Base-by-base conservation (phyloP, 257 asterid genomes). In the Nicotiana sylvestris region DNA sequence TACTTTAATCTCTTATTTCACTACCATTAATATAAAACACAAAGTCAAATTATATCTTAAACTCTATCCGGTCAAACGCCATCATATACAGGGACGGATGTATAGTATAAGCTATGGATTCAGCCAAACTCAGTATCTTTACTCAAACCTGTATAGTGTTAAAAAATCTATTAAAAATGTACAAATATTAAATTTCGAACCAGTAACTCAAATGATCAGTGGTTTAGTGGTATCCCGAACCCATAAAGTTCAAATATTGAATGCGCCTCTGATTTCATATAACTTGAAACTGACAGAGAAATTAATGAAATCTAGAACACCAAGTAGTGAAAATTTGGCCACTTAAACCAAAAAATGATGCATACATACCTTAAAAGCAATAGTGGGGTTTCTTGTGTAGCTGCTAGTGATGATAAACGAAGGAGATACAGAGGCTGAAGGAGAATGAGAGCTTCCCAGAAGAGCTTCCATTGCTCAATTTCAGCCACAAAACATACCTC, bases 381-480 rank as follows among this genome's bases (percentile, higher is more conserved):
- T 51, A 76, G 39, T 43, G n/a, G 83, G 57, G 62, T 53, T 64
- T 86, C 81, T 87, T 56, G 86, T 60, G 77, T 69, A 84, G 39
- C 85, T 62, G 43, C 67, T 83, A 80, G 78, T 66, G 58, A 80
- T 57, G 85, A 74, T 70, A 55, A 86, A 51, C 82, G 85, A 62
- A 43, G 78, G 81, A 79, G 87, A 72, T 33, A 87, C 81, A 55
- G 74, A 74, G 55, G 88, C 84, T 78, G 86, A 77, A 32, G 87
- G 85, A 81, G 84, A 76, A 57, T 89, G 56, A 7, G 89, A 85
- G 76, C 88, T 88, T 76, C 93, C 89, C 67, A 85, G 68, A 58
- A 87, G 76, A 39, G 84, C 91, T 85, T 87, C 94, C 97, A 92
- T 93, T 81, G 90, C 18, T 58, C 6, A 65, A 18, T 81, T 78